These are phyloP conservation scores for Candida easanensis DNA, from an alignment of 805 yeast genomes.

Conservation along the genomic window DNA sequence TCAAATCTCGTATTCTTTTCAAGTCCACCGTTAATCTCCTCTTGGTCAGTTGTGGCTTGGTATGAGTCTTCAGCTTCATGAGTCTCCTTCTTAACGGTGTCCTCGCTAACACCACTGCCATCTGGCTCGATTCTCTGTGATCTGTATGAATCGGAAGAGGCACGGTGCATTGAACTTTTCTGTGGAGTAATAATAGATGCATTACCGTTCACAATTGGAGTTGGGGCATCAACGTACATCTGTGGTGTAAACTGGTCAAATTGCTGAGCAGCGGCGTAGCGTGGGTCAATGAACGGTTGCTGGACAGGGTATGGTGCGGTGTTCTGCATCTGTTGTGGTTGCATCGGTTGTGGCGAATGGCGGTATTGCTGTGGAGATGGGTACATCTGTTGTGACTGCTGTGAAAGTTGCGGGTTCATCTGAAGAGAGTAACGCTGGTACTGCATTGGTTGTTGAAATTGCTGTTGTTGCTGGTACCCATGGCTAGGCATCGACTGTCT, in stretches of 20 bases:
- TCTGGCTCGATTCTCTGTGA: conserved; percentile 12
- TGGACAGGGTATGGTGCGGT: not conserved
- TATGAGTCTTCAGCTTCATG: conserved; percentile 17
- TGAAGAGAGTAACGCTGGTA: not conserved
- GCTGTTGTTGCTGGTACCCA: conserved; percentile 7
- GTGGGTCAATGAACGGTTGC: not conserved
- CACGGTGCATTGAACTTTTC: conserved; percentile 3
- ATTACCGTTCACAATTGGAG: conserved; percentile 6
- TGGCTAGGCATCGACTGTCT: conserved; percentile 19
- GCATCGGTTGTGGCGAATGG: conserved; percentile 3
- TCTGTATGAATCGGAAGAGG: conserved; percentile 10
- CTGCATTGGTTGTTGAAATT: conserved; percentile 1
- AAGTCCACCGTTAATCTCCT: not conserved
- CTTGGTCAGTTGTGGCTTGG: not conserved
- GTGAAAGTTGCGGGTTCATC: not conserved
- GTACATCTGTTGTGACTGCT: conserved; percentile 6
- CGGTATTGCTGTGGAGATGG: conserved; percentile 6
- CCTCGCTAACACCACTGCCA: conserved; percentile 24
- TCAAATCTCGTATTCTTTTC: conserved; percentile 32
- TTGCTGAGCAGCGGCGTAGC: conserved; percentile 4
- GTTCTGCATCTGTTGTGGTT: conserved; percentile 7
- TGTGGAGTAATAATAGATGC: not conserved
- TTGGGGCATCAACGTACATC: conserved; percentile 17
- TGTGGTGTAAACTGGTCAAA: conserved; percentile 10
- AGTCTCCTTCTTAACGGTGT: conserved; percentile 24